These are phyloP conservation scores for Crithidia sp. DNA, from an alignment of 208 protist genomes.

Conservation along the genomic window DNA sequence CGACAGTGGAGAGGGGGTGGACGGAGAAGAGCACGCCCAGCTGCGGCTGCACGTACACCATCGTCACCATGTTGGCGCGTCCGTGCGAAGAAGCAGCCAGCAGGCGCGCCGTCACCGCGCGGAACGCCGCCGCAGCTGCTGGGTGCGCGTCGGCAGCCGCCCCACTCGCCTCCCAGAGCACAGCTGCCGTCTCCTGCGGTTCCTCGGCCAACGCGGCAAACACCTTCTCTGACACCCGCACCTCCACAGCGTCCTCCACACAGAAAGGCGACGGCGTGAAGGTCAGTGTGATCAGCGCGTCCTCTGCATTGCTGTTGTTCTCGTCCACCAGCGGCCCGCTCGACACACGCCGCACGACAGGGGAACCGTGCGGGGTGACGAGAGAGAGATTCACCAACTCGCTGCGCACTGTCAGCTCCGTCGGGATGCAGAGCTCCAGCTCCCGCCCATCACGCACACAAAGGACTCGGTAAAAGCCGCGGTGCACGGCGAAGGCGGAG, in stretches of 20 bases:
- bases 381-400: not conserved
- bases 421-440: constrained; percentile 29
- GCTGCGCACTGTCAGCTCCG: constrained; percentile 22
- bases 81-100: constrained; percentile 15
- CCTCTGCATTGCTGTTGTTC: not conserved
- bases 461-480: constrained; percentile 27
- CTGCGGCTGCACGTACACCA: constrained; percentile 48
- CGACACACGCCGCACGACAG: not conserved
- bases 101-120: constrained; percentile 11
- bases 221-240: constrained; percentile 11
- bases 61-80: constrained; percentile 26
- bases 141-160: constrained; percentile 4
- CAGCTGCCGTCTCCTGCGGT: constrained; percentile 16
- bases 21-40: constrained; percentile 65
- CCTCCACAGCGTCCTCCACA: constrained; percentile 3
- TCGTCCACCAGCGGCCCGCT: not conserved
- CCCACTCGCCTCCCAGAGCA: constrained; percentile 18
- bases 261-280: constrained; percentile 16
- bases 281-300: constrained; percentile 15
- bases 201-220: constrained; percentile 17
- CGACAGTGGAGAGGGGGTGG: constrained; percentile 33
- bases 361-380: not conserved
- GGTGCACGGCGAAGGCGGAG: constrained; percentile 18
- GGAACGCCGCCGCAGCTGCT: constrained; percentile 12
- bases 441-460: constrained; percentile 23